These are phyloP conservation scores for Pleurostoma richardsiae DNA, from an alignment of 2,329 filamentous ascomycete genomes.

Conservation along the genomic window DNA sequence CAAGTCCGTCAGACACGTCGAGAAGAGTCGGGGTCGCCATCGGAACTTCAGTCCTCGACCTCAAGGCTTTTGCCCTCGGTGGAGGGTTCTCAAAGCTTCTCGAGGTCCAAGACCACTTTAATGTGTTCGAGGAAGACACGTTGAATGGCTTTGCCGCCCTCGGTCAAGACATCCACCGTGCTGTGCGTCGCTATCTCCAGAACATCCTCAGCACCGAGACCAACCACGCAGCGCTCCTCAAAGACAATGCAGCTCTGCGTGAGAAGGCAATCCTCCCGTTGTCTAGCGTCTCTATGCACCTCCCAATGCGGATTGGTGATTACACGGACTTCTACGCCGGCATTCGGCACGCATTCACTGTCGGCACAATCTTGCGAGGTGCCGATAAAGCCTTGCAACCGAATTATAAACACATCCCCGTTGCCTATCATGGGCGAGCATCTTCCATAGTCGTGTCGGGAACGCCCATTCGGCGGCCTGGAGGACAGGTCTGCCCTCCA, in stretches of 20 bases:
- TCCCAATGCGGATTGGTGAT: constrained; percentile 74
- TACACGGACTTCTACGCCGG: constrained; percentile 86
- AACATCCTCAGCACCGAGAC: constrained; percentile 54
- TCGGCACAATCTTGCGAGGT: constrained; percentile 69
- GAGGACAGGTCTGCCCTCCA: constrained; percentile 61
- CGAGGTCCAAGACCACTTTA: constrained; percentile 10
- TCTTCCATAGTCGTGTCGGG: constrained; percentile 72
- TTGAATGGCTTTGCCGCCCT: constrained; percentile 69
- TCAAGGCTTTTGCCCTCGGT: constrained; percentile 51
- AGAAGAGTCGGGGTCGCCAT: constrained; percentile 68
- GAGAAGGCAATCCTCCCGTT: constrained; percentile 20
- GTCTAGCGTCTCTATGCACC: constrained; percentile 55
- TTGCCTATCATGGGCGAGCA: constrained; percentile 76
- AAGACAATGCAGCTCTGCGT: constrained; percentile 27
- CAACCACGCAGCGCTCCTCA: constrained; percentile 24
- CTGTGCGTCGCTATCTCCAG: constrained; percentile 64
- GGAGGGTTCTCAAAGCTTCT: constrained; percentile 28
- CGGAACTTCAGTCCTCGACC: constrained; percentile 66
- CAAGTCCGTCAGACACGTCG: constrained; percentile 47
- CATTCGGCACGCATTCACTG: constrained; percentile 67
- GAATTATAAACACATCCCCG: constrained; percentile 76
- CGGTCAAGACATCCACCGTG: constrained; percentile 63
- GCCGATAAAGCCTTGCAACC: constrained; percentile 72
- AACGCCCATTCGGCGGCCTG: constrained; percentile 65
- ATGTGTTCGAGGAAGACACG: constrained; percentile 38